These are phyloP conservation scores for Colletotrichum incanum DNA, from an alignment of 2,329 filamentous ascomycete genomes.

Conservation along the genomic window DNA sequence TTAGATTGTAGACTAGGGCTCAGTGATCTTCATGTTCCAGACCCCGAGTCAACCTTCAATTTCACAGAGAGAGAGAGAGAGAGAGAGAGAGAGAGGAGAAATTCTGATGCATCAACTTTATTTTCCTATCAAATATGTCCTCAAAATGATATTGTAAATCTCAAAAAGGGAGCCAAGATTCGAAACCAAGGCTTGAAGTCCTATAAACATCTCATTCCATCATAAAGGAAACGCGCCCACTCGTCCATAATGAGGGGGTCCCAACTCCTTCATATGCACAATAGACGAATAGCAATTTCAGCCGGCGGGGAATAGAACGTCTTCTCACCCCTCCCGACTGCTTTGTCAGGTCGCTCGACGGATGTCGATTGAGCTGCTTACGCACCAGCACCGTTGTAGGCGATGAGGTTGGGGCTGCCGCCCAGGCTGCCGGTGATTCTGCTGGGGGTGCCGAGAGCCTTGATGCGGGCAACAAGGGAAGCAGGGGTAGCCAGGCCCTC, in stretches of 20 bases:
- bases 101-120: slow-evolving; percentile 13
- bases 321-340: slow-evolving; percentile 8
- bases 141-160: slow-evolving; percentile 3
- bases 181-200: neutral
- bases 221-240: neutral
- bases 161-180: neutral
- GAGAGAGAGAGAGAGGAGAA: rapidly evolving
- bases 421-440: slow-evolving; percentile 53
- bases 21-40: neutral
- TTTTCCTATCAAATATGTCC: slow-evolving; percentile 13
- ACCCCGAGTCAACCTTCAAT: neutral
- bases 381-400: slow-evolving; percentile 60
- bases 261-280: slow-evolving; percentile 14
- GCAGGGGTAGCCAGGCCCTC: slow-evolving; percentile 58
- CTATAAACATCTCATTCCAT: slow-evolving; percentile 12
- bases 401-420: slow-evolving; percentile 62
- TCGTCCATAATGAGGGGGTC: neutral
- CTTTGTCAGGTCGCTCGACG: neutral
- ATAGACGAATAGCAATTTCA: neutral
- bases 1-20: no score
- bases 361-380: slow-evolving; percentile 11
- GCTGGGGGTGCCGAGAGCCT: slow-evolving; percentile 57
- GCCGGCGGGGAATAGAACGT: slow-evolving; percentile 16
- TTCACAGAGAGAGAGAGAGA: neutral
- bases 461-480: slow-evolving; percentile 59